Evolutionary conservation across 75 land plant species (phyloP).

Genomic region (Isoetes taiwanensis): DNA sequence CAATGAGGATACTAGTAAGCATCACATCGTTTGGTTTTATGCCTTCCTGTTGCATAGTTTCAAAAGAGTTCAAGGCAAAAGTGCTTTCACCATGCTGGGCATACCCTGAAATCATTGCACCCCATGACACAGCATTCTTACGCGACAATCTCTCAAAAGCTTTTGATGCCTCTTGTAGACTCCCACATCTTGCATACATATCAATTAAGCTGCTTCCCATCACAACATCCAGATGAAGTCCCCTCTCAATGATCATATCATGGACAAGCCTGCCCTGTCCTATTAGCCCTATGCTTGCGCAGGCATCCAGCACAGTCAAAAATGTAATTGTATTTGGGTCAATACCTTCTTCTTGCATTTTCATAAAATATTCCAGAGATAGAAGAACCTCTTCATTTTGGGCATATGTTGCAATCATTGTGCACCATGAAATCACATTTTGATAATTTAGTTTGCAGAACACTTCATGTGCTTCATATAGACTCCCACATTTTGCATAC

Average conservation of each 20-base stretch:
- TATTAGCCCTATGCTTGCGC: background rate
- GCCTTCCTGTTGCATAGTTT: slow-evolving; percentile 9
- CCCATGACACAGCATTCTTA: slow-evolving; percentile 39
- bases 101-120: slow-evolving; percentile 21
- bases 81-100: slow-evolving; percentile 6
- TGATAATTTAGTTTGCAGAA: no score
- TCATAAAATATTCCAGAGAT: slow-evolving; percentile 11
- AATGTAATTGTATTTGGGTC: background rate
- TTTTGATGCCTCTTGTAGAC: slow-evolving; percentile 5
- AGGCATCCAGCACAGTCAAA: background rate
- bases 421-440: slow-evolving; percentile 11
- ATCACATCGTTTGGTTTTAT: slow-evolving; percentile 11
- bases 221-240: background rate
- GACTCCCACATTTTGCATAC: no score
- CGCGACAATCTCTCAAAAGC: slow-evolving; percentile 18
- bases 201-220: slow-evolving; percentile 9
- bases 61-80: slow-evolving; percentile 12
- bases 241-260: background rate
- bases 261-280: background rate
- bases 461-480: no score
- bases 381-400: slow-evolving; percentile 5
- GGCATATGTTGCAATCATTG: slow-evolving; percentile 18
- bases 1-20: slow-evolving; percentile 22
- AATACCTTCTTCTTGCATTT: background rate
- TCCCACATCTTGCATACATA: slow-evolving; percentile 24